Percentiles rank a stretch among this genome's conserved stretches.
phyloP scores from a whole-genome alignment of 441 rosid species.

The Syzygium syzygioides region DNA sequence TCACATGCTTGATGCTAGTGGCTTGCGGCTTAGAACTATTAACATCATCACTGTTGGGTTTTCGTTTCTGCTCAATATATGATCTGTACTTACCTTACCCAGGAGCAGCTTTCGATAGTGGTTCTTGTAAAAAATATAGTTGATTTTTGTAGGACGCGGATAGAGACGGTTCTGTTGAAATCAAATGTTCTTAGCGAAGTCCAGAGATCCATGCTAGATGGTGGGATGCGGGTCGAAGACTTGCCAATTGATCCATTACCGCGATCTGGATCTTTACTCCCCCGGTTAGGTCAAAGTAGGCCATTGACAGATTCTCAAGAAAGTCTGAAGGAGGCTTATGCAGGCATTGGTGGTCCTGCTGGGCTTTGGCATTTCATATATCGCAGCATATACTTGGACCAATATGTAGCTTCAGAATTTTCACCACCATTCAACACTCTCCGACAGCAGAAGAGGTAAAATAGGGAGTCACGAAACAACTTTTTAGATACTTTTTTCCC shows the following conservation, averaged over 20 bases:
- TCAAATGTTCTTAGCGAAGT: conserved; percentile 79
- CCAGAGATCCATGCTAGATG: conserved; percentile 85
- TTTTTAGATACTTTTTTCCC: not conserved
- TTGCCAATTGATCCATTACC: conserved; percentile 58
- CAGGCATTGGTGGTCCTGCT: conserved; percentile 83
- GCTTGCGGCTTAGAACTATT: not conserved
- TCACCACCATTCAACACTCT: conserved; percentile 72
- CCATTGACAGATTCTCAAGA: conserved; percentile 40
- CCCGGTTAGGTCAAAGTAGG: conserved; percentile 43
- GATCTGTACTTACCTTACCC: not conserved
- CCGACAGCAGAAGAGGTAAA: conserved; percentile 78
- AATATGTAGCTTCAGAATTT: conserved; percentile 86
- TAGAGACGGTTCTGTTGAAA: conserved; percentile 75
- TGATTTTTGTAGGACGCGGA: conserved; percentile 50
- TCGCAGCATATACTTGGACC: conserved; percentile 91
- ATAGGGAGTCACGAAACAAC: not conserved
- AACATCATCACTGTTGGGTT: not conserved
- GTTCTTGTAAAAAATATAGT: not conserved
- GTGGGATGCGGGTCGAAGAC: conserved; percentile 95
- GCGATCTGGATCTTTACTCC: conserved; percentile 32
- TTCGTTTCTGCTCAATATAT: not conserved
- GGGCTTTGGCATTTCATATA: conserved; percentile 99
- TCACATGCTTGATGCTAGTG: not conserved
- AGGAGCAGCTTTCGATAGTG: not conserved
- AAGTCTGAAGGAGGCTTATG: conserved; percentile 37